These are phyloP conservation scores for Lodderomyces parapsilosis DNA, from an alignment of 1,139 yeast genomes.

Conservation along the genomic window DNA sequence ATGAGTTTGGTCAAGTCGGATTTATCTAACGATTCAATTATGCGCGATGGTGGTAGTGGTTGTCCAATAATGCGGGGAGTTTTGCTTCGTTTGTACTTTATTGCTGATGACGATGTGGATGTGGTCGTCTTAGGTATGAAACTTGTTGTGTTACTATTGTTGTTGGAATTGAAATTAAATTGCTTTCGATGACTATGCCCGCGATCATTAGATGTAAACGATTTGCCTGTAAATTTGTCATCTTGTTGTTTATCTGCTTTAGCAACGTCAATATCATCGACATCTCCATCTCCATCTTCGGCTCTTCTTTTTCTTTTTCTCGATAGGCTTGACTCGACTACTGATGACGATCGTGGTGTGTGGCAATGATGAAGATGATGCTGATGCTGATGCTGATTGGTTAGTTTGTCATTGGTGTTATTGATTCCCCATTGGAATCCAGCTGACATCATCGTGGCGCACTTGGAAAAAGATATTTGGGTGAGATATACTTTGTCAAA, in stretches of 20 bases:
- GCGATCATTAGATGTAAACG: neutral
- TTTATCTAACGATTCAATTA: constrained; percentile 67
- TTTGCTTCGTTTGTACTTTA: constrained; percentile 28
- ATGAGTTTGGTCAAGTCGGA: constrained; percentile 53
- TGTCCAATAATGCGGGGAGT: constrained; percentile 50
- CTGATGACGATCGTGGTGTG: constrained; percentile 4
- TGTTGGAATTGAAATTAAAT: neutral
- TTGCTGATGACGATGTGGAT: constrained; percentile 2
- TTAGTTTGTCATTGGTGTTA: constrained; percentile 15
- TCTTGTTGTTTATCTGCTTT: neutral
- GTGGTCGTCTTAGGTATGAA: constrained; percentile 1
- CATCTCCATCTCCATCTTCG: constrained; percentile 1
- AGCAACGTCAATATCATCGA: neutral
- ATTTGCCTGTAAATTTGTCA: neutral
- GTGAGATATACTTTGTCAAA: too few species aligned
- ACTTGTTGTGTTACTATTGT: constrained; percentile 2
- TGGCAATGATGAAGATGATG: neutral
- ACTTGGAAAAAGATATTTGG: too few species aligned
- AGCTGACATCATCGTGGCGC: constrained; percentile 25
- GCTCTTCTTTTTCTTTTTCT: neutral
- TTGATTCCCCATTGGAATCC: constrained; percentile 36
- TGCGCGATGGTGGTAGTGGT: constrained; percentile 55
- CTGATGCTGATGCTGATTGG: constrained; percentile 1
- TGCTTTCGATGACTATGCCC: neutral
- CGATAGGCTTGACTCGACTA: neutral